A percentile compares a stretch with the other conserved stretches of the same genome.
Conservation (phyloP, 345 rosid species). For the Murraya paniculata region DNA sequence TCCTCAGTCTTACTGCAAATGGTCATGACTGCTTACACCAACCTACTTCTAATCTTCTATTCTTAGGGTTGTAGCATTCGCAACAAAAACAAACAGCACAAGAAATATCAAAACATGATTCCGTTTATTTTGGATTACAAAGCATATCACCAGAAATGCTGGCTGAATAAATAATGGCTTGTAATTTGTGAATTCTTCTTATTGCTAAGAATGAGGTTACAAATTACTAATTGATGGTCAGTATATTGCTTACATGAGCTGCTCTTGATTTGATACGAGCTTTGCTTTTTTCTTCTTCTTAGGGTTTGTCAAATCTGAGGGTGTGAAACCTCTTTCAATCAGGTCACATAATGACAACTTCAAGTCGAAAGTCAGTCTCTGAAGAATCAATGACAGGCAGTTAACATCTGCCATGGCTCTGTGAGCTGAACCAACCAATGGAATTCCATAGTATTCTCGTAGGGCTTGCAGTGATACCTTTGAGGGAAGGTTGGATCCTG, state of each 20-base stretch:
- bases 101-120: neutral
- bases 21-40: too few relatives aligned
- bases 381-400: conserved; percentile 55
- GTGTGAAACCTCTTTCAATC: conserved; percentile 43
- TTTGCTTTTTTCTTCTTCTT: conserved; percentile 47
- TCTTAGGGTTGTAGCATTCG: neutral
- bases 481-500: conserved; percentile 38
- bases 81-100: neutral
- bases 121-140: neutral
- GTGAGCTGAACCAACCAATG: conserved; percentile 61
- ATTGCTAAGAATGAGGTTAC: conserved; percentile 12
- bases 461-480: conserved; percentile 46
- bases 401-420: conserved; percentile 86
- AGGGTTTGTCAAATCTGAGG: conserved; percentile 32
- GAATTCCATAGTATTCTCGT: conserved; percentile 36
- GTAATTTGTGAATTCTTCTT: neutral
- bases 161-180: conserved; percentile 12
- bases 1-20: too few relatives aligned
- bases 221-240: conserved; percentile 18
- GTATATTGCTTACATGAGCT: neutral
- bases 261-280: conserved; percentile 8
- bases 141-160: too few relatives aligned
- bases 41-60: neutral
- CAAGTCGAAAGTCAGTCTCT: conserved; percentile 59
- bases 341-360: conserved; percentile 53